Base-by-base conservation (phyloP, 1,139 yeast species). In the Diutina neorugosa region DNA sequence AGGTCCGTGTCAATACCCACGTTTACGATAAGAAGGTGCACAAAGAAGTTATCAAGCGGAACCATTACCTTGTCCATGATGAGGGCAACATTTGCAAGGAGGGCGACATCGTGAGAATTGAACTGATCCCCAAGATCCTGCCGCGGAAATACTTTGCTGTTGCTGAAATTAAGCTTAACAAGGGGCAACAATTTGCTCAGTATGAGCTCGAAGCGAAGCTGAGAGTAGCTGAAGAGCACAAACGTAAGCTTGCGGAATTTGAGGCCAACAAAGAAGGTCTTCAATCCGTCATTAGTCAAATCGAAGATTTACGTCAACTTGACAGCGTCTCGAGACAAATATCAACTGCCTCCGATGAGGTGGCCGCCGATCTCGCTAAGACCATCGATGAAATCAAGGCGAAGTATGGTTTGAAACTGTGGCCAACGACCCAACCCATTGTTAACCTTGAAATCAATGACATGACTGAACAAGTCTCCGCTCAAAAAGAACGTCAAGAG, bases 61-160 rank as follows among this genome's bases (percentile, higher is more conserved):
- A 86, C 63, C 96, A 89, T 64, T 90, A 81, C 67, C 73, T 91
- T 58, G 97, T 89, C 21, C 98, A 93, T 67, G 98, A 93, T 66
- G 96, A 93, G 71, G 91, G 88, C 48, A 83, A 87, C 64, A 77
- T 89, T 53, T 87, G 97, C 61, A 85, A 91, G 64, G 96, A 90
- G 68, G 98, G 98, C 52, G 98, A 93, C 70, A 74, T 93, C 57
- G 98, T 93, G 12, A 81, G 98, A 68, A 89, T 93, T 56, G 96
- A 91, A 69, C 81, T 91, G 54, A 86, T 91, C 48, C 85, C 96
- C 56, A 96, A 96, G 51, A 71, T 90, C 27, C 84, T 96, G 11
- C 79, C 93, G 40, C 76, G 85, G 58, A 93, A 93, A 68, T 80
- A 79, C 55, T 93, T 93, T 73, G 93, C 97, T n/a, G 82, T 93